Percentiles rank a stretch among this genome's conserved stretches.
These are phyloP conservation scores for Candida nonsorbophila DNA, from an alignment of 805 yeast genomes.

Conservation along the genomic window DNA sequence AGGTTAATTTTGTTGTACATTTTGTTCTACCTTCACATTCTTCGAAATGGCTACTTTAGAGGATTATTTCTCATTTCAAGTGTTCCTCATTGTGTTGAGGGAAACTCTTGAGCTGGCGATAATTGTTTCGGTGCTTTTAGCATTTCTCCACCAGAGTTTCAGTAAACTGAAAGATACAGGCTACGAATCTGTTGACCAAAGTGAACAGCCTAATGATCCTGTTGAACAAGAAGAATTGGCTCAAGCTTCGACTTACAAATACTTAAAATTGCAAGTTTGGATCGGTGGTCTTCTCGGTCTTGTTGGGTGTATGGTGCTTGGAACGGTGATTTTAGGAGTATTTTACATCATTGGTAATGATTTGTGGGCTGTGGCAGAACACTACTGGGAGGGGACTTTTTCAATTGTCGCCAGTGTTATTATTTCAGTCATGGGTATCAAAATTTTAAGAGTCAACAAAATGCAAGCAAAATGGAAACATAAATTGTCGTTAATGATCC, in stretches of 20 bases:
- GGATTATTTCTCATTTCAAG: slow-evolving; percentile 58
- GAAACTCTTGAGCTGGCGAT: slow-evolving; percentile 73
- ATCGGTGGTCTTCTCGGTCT: slow-evolving; percentile 39
- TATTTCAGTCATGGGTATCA: slow-evolving; percentile 42
- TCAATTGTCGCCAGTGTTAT: slow-evolving; percentile 40
- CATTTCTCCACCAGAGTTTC: slow-evolving; percentile 83
- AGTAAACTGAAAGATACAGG: too few species aligned
- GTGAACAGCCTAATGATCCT: too few species aligned
- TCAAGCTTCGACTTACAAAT: slow-evolving; percentile 13
- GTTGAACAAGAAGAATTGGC: too few species aligned
- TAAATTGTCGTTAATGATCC: slow-evolving; percentile 27
- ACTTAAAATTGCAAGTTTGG: slow-evolving; percentile 38
- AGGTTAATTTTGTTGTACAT: background rate
- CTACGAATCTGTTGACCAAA: slow-evolving; percentile 26
- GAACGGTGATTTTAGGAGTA: slow-evolving; percentile 30
- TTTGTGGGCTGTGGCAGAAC: slow-evolving; percentile 42
- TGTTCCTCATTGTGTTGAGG: slow-evolving; percentile 85
- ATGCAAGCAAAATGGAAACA: slow-evolving; percentile 42
- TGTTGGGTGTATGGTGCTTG: slow-evolving; percentile 33
- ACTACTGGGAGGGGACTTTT: slow-evolving; percentile 44
- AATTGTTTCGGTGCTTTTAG: slow-evolving; percentile 77
- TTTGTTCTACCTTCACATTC: too few species aligned
- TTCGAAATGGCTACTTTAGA: slow-evolving; percentile 10
- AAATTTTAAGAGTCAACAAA: slow-evolving; percentile 37
- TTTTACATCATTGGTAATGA: slow-evolving; percentile 40